Conservation (phyloP, 805 yeast species). For the Candida glaebosa region DNA sequence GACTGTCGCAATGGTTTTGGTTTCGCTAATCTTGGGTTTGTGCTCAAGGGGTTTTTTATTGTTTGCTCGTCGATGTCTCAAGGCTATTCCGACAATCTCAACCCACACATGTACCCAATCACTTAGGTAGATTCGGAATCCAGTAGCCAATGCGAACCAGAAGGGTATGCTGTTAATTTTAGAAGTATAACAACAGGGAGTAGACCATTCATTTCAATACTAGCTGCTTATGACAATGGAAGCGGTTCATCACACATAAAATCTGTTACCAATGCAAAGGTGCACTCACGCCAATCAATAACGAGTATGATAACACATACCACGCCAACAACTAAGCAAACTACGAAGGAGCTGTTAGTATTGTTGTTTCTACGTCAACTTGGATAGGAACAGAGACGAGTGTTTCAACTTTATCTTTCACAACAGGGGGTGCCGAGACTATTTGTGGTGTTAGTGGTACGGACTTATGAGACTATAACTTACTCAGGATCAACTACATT, state of each 20-base stretch:
- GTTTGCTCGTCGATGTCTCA: slow-evolving; percentile 20
- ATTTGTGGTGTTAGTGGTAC: slow-evolving; percentile 20
- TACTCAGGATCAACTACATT: slow-evolving; percentile 8
- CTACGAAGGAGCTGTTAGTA: slow-evolving; percentile 5
- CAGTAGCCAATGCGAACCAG: slow-evolving; percentile 14
- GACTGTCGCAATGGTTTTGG: slow-evolving; percentile 18
- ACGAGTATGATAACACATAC: too few relatives aligned
- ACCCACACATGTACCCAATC: slow-evolving; percentile 20
- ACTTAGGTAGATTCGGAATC: slow-evolving; percentile 5
- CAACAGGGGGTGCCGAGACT: slow-evolving; percentile 14
- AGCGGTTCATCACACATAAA: too few relatives aligned
- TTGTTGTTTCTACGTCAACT: slow-evolving; percentile 15
- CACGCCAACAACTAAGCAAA: too few relatives aligned
- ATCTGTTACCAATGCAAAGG: slow-evolving; percentile 13
- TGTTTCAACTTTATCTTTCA: slow-evolving; percentile 17
- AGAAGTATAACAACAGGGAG: slow-evolving; percentile 25
- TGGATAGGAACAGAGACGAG: slow-evolving; percentile 17
- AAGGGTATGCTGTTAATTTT: slow-evolving; percentile 11
- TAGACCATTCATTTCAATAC: slow-evolving; percentile 19
- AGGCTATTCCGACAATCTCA: slow-evolving; percentile 17
- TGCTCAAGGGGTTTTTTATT: slow-evolving; percentile 6
- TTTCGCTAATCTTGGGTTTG: slow-evolving; percentile 20
- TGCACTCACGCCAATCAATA: not conserved
- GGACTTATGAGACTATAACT: too few relatives aligned
- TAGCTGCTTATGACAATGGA: slow-evolving; percentile 9